These are phyloP conservation scores for Cryptococcus sp. DNA, from an alignment of 1,284 basidiomycete species.

Conservation along the genomic window DNA sequence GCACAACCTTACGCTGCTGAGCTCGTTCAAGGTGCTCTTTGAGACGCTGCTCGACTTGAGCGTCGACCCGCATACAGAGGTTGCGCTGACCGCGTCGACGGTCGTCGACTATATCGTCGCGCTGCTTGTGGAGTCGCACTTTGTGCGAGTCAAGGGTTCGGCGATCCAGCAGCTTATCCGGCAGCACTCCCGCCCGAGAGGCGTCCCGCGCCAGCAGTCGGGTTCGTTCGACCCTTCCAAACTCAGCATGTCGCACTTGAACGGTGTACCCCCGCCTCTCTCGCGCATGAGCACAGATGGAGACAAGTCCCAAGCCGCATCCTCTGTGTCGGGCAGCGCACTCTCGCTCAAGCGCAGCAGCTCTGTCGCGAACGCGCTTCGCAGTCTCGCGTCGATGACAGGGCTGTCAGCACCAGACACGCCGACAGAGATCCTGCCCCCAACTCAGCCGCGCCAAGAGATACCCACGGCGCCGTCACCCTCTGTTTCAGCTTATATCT, in stretches of 20 bases:
- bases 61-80: slow-evolving; percentile 88
- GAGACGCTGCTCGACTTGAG: slow-evolving; percentile 85
- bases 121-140: slow-evolving; percentile 80
- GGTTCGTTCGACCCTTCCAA: slow-evolving; percentile 8
- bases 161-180: slow-evolving; percentile 55
- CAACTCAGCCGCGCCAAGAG: slow-evolving; percentile 16
- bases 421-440: slow-evolving; percentile 12
- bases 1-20: slow-evolving; percentile 77
- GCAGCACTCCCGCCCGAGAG: slow-evolving; percentile 15
- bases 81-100: slow-evolving; percentile 83
- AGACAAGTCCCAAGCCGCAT: neutral
- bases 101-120: slow-evolving; percentile 91
- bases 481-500: slow-evolving; percentile 25
- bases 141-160: slow-evolving; percentile 66
- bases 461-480: slow-evolving; percentile 3
- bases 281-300: slow-evolving; percentile 16
- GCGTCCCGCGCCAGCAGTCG: slow-evolving; percentile 9
- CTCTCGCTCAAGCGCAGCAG: slow-evolving; percentile 64
- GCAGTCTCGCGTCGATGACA: slow-evolving; percentile 61
- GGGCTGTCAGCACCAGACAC: slow-evolving; percentile 32
- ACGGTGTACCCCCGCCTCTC: slow-evolving; percentile 12
- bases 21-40: slow-evolving; percentile 90
- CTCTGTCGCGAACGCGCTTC: slow-evolving; percentile 79
- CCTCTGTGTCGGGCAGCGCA: slow-evolving; percentile 7
- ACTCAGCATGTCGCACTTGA: neutral